These are phyloP conservation scores for Skeletonema costatum DNA, from an alignment of 108 stramenopile genomes.

Conservation along the genomic window DNA sequence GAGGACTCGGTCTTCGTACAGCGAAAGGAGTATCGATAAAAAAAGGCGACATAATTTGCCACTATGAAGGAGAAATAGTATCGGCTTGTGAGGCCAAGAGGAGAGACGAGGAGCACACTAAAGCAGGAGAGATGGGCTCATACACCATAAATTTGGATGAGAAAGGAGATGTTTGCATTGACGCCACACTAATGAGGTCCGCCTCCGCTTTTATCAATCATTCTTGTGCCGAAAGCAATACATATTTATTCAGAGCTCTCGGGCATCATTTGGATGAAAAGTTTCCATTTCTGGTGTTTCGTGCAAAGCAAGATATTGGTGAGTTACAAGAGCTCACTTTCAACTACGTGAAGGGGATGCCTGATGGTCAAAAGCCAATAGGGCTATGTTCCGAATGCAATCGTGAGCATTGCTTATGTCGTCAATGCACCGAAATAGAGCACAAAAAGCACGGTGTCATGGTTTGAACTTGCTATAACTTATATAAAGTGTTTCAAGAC, in stretches of 20 bases:
- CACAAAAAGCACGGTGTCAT: background rate
- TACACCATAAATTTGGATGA: background rate
- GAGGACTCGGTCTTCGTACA: background rate
- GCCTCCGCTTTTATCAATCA: background rate
- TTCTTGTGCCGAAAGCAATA: background rate
- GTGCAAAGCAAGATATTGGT: background rate
- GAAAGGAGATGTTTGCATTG: background rate
- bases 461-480: background rate
- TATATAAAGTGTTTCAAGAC: background rate
- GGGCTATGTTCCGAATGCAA: background rate
- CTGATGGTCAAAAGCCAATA: background rate
- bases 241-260: background rate
- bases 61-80: background rate
- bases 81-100: background rate
- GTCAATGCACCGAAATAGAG: background rate
- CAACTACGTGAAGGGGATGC: constrained; percentile 1
- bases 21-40: background rate
- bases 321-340: background rate
- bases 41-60: background rate
- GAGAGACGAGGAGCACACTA: background rate
- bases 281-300: background rate
- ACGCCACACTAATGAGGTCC: background rate
- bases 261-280: background rate
- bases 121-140: background rate
- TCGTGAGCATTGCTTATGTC: background rate